Evolutionary conservation across 1,284 basidiomycete species (phyloP), one percentile per base, ranked within the genome.

Genomic region (Leucoagaricus sp.): DNA sequence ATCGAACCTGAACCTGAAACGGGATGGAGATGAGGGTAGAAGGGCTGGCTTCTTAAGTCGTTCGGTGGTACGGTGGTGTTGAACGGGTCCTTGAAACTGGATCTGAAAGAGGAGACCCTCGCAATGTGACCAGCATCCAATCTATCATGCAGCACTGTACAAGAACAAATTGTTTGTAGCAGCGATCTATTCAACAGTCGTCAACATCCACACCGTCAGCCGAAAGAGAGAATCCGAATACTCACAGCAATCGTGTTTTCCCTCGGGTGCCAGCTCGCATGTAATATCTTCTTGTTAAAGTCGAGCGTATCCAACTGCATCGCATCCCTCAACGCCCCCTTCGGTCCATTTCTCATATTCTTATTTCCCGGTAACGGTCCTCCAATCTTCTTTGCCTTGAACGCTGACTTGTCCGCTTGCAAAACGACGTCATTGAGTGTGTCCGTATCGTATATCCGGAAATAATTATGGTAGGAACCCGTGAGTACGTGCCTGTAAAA

Each of bases 391-490:
- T 98, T 99, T 49, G 94, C 94, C 76, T 99, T 99, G 83, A 99
- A 99, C 4, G 96, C 96, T 13, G 94, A 96, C 77, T 99, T 99
- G 80, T 99, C 97, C 4, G 97, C 97, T 75, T 99, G 97, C 57
- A 99, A 75, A 13, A 98, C 94, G 34, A 97, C 87, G 68, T 98
- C 96, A 61, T 89, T 91, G 65, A 89, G 77, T 41, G 90, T 89
- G 61, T 98, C 94, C 62, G 90, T 87, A 72, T 99, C 96, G 75
- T 96, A 98, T 83, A 99, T 96, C 74, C 96, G 94, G 90, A 99
- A 97, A 78, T 98, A 98, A 76, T 99, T 99, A 81, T 98, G 96
- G 78, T 99, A 99, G 48, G 96, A 98, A 49, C 97, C 97, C 13
- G 97, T 98, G 65, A 98, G 78, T 60, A 97, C 93, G 72, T 95